phyloP scores from a whole-genome alignment of 805 yeast genomes.

The Yarrowia sp. region DNA sequence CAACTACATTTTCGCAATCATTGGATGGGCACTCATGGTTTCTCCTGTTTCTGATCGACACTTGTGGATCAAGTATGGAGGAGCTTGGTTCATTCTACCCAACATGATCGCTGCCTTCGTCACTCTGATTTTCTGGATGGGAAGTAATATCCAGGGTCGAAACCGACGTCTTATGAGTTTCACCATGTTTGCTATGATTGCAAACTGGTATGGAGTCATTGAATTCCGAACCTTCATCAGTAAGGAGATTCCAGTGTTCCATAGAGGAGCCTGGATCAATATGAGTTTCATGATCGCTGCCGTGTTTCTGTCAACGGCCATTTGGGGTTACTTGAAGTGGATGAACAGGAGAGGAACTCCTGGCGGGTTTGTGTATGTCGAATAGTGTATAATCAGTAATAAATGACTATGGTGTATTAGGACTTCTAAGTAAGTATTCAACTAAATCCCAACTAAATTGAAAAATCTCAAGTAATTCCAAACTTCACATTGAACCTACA shows the following conservation, averaged over 20 bases:
- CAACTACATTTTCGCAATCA: not conserved
- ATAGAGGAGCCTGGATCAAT: not conserved
- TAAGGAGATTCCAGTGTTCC: not conserved
- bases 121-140: not conserved
- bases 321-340: not conserved
- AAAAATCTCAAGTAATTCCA: no score
- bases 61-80: slow-evolving; percentile 1
- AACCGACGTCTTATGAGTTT: not conserved
- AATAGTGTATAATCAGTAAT: not conserved
- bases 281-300: slow-evolving; percentile 5
- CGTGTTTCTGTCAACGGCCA: not conserved
- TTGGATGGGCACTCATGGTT: not conserved
- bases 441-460: no score
- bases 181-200: slow-evolving; percentile 1
- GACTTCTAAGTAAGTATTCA: no score
- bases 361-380: not conserved
- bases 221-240: not conserved
- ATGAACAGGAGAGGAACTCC: not conserved
- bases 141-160: not conserved
- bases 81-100: not conserved
- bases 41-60: not conserved
- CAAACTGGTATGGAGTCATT: not conserved
- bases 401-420: no score
- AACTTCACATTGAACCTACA: no score
- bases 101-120: not conserved